Conservation (phyloP, 2,329 filamentous ascomycete genomes). For the Alternaria solani region DNA sequence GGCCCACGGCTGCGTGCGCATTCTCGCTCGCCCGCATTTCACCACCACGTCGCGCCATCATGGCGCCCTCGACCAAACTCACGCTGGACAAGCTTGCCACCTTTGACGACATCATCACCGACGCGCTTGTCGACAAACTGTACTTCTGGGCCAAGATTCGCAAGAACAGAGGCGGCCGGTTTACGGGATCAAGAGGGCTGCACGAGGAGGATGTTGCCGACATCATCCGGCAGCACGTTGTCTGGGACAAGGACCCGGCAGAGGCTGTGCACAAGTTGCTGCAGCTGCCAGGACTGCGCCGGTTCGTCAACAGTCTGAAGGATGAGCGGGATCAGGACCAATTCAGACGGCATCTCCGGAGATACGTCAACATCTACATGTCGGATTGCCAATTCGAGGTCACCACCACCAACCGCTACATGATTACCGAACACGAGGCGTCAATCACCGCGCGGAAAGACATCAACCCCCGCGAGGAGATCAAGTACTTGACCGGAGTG, state of each 20-base stretch:
- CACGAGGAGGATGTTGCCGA: conserved; percentile 68
- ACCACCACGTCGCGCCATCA: conserved; percentile 30
- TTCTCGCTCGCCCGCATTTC: not conserved
- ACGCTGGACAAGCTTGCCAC: conserved; percentile 87
- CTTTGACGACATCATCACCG: conserved; percentile 95
- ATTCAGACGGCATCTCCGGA: conserved; percentile 83
- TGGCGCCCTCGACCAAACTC: conserved; percentile 70
- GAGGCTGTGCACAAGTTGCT: conserved; percentile 77
- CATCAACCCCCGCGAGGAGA: conserved; percentile 81
- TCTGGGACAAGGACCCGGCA: conserved; percentile 75
- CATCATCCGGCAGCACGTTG: conserved; percentile 70
- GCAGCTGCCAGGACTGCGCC: conserved; percentile 74
- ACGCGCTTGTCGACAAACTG: conserved; percentile 91
- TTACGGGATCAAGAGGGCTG: conserved; percentile 82
- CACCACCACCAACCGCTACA: conserved; percentile 92
- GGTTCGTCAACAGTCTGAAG: conserved; percentile 72
- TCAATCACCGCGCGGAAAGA: conserved; percentile 80
- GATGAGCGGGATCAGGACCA: conserved; percentile 84
- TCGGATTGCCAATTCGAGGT: conserved; percentile 96
- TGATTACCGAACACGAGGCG: conserved; percentile 88
- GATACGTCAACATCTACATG: conserved; percentile 91
- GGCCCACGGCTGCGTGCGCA: not conserved
- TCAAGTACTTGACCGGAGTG: conserved; percentile 91
- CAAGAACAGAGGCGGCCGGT: conserved; percentile 86
- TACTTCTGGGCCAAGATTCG: conserved; percentile 97